Conservation (phyloP, 139 green algal species). For the Deuterostichococcus epilithicus region DNA sequence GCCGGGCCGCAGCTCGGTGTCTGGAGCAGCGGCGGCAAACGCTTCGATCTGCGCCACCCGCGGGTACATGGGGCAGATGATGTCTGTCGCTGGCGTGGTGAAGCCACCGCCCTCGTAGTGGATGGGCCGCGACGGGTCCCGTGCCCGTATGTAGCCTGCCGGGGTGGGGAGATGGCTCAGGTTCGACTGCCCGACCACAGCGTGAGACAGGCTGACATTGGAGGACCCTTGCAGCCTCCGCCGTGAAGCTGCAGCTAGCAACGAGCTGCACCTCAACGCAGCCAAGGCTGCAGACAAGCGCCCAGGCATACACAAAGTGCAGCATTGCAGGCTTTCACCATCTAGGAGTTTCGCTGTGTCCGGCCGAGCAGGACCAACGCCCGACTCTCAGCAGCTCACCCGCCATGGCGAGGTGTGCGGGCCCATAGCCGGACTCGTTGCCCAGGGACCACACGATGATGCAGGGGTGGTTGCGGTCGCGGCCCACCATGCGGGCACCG, state of each 20-base stretch:
- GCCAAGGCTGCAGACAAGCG: no score
- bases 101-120: constrained; percentile 85
- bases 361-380: no score
- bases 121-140: constrained; percentile 56
- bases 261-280: no score
- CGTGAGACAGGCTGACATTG: neutral
- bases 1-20: constrained; percentile 27
- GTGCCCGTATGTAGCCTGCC: constrained; percentile 37
- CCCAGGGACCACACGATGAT: constrained; percentile 85
- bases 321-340: no score
- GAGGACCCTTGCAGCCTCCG: no score
- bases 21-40: constrained; percentile 18
- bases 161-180: no score
- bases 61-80: constrained; percentile 97
- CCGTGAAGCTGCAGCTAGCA: no score
- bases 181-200: neutral
- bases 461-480: constrained; percentile 85
- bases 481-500: constrained; percentile 60
- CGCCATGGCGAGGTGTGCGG: constrained; percentile 63
- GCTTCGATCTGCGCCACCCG: constrained; percentile 48
- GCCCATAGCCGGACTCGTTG: constrained; percentile 75
- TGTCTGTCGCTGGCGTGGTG: constrained; percentile 80
- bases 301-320: no score
- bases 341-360: no score
- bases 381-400: constrained; percentile 6